Base-by-base conservation (phyloP, 1,139 yeast genomes). In the Candida smagusa region DNA sequence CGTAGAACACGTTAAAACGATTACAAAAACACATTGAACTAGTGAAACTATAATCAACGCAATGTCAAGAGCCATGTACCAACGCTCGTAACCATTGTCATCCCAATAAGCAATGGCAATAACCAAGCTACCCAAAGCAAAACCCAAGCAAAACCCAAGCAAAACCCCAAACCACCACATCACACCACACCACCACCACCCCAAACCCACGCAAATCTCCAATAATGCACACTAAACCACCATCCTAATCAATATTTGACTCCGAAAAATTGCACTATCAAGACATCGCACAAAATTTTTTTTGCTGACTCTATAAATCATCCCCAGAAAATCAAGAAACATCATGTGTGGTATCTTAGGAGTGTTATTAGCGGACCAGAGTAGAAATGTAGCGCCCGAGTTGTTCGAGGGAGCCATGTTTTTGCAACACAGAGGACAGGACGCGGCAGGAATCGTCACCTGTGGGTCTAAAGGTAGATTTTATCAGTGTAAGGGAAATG, bases 391-490 rank as follows among this genome's bases (percentile, higher is more conserved):
- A 37, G 94, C 96, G 13, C 81, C 95, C 7, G 97, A 90, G 58
- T 71, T 92, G 39, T 82, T 88, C 45, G 98, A 92, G 61, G 97
- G 96, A 12, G 86, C 95, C 46, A 81, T 89, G 71, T 92, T 84
- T 59, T 72, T 92, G 46, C 99, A 92, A 60, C 99, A 92, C 59
- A 79, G 99, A 57, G 99, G 99, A 33, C 99, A 92, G 65, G 99
- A 92, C 61, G 99, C 99, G 9, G 97, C 97, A n/a, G 99, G 99
- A 46, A 90, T 92, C 43, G 94, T 88, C 30, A 94, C 98, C 9
- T 89, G 97, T 63, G 98, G 97, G 36, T 71, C 86, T 36, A 81
- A 90, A 47, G 99, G 98, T 47, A 75, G 98, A 43, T 75, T 94
- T 41, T 90, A 88, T 67, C 97, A 92, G 66, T 92, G 97, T 65